Evolutionary conservation across 225 moss, liverwort and hornwort species (phyloP), one percentile per base, ranked within the genome.

Genomic region (Pleurozium schreberi): DNA sequence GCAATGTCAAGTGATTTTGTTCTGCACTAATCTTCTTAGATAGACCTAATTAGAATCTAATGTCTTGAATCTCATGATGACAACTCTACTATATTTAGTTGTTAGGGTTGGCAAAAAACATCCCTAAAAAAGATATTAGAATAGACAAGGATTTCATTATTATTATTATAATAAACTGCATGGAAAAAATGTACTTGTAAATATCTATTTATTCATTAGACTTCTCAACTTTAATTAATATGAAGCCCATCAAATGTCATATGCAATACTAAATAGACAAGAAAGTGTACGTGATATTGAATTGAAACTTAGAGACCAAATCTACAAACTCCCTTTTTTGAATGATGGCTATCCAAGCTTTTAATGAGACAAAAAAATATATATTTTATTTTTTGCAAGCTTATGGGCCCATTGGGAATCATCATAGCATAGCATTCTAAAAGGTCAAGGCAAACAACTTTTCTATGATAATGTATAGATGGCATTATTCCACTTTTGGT

Each of bases 81-180:
- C 4, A 40, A 12, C 4, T 18, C 13, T 42, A 69, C 0, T 1
- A 2, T 25, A 76, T 1, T 0, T 34, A 1, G 8, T 12, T 11
- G 49, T 49, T 31, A 75, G 11, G 33, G 18, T 75, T 31, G 49
- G 6, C 31, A 74, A 31, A 1, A 74, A 30, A 23, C 12, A 31
- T 49, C 18, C 49, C 5, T 75, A 31, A 7, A 40, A 23, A 69
- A 40, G 4, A 31, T 33, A 11, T 8, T 40, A 14, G 2, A 69
- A 25, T n/a, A 69, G 25, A 14, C 25, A 23, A n/a, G 25, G 14
- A 14, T 42, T 13, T 40, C 23, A 26, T 17, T 40, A 12, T 23
- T 14, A 22, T 69, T 23, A n/a, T 11, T 8, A 17, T 33, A 34
- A 15, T 5, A 3, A 36, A 36, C 36, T 66, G 9, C 3, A 11